Conservation (phyloP, 768 basidiomycete genomes). For the Trametes meyenii region DNA sequence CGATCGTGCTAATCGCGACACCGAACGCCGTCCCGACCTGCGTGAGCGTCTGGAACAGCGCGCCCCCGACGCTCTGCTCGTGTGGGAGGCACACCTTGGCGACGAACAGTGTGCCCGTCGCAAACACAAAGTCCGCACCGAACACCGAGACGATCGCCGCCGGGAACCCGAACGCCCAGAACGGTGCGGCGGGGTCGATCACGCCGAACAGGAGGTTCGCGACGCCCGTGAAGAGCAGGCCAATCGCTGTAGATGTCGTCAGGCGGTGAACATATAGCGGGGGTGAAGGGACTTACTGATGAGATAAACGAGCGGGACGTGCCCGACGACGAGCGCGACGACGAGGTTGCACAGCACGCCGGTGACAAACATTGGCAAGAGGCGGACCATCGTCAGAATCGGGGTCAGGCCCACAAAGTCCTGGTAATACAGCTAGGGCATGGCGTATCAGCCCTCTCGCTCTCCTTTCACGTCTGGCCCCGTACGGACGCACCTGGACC, state of each 20-base stretch:
- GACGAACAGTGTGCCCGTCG: constrained; percentile 73
- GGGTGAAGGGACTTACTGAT: constrained; percentile 46
- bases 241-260: constrained; percentile 41
- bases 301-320: constrained; percentile 57
- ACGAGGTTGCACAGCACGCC: constrained; percentile 67
- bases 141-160: constrained; percentile 64
- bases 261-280: not conserved
- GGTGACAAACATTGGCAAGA: constrained; percentile 71
- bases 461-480: not conserved
- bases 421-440: constrained; percentile 70
- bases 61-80: constrained; percentile 79
- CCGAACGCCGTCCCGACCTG: constrained; percentile 73
- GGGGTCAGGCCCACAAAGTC: constrained; percentile 57
- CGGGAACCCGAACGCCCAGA: constrained; percentile 80
- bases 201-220: constrained; percentile 71
- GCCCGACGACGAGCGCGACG: constrained; percentile 60
- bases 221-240: constrained; percentile 58
- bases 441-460: not conserved
- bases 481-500: constrained; percentile 39
- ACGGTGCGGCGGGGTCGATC: constrained; percentile 56
- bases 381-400: constrained; percentile 61
- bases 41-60: constrained; percentile 77
- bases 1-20: constrained; percentile 71
- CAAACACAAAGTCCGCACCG: constrained; percentile 78
- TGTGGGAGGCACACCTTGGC: constrained; percentile 65